Evolutionary conservation across 805 yeast genomes (phyloP).

Genomic region (Sungouiozyma ichnusensis): DNA sequence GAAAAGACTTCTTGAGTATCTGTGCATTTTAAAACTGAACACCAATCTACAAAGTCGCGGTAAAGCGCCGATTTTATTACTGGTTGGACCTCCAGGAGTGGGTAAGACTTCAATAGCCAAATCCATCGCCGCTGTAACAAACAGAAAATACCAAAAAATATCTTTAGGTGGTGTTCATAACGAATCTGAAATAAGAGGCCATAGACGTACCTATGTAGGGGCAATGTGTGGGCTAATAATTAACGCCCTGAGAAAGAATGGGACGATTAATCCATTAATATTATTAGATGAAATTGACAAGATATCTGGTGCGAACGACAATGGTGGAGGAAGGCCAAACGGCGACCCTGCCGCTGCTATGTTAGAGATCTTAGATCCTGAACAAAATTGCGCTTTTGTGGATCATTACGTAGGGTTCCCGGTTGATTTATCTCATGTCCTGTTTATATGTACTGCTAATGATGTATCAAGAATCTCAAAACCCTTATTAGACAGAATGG

Average conservation of each 20-base stretch:
- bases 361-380: conserved; percentile 89
- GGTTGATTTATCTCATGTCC: conserved; percentile 81
- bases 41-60: conserved; percentile 76
- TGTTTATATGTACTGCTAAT: conserved; percentile 95
- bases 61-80: conserved; percentile 82
- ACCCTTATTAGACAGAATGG: conserved; percentile 95
- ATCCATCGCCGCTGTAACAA: conserved; percentile 83
- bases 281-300: conserved; percentile 94
- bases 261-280: conserved; percentile 89
- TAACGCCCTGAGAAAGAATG: conserved; percentile 80
- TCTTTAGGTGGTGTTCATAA: conserved; percentile 97
- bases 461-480: conserved; percentile 80
- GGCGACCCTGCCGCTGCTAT: conserved; percentile 93
- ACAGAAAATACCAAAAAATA: conserved; percentile 81
- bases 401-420: conserved; percentile 93
- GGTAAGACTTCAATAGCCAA: conserved; percentile 97
- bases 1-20: conserved; percentile 86
- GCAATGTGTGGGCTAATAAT: conserved; percentile 92
- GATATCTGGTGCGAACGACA: conserved; percentile 37
- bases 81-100: conserved; percentile 98
- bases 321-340: conserved; percentile 35
- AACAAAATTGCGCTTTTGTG: conserved; percentile 81
- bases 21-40: conserved; percentile 67
- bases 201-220: conserved; percentile 94
- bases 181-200: conserved; percentile 96